Base-by-base conservation (phyloP, 1,284 basidiomycete species). In the Leccinum laetum region DNA sequence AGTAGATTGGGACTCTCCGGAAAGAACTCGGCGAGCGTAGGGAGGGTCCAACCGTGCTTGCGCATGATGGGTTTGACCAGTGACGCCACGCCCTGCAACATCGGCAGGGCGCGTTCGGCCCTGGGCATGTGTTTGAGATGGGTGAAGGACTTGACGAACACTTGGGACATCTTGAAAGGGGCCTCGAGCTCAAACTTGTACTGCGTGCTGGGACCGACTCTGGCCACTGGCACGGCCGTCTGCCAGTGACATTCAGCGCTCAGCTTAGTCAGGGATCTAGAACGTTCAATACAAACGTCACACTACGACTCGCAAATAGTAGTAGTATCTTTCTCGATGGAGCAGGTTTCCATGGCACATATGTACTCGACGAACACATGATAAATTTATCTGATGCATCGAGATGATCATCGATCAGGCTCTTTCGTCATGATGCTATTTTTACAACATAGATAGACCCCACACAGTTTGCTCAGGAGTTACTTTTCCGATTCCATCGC, bases 51-150 rank as follows among this genome's bases (percentile, higher is more conserved):
- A 6, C 79, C 79, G 69, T 90, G 89, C 70, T 90, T 93, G 66
- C 87, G 81, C 94, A 96, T 96, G 70, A 96, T 93, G 4, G 94
- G 94, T 75, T 95, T 95, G 57, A 95, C 93, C 61, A 93, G 82
- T 14, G 90, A 90, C 0, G 92, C 91, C 37, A 93, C 83, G 69
- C 86, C 85, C 73, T 94, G 87, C 35, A 96, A 82, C 67, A 92
- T 80, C 14, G 80, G 72, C 37, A 91, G 79, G 26, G 91, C 90
- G 55, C 83, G 81, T 66, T 89, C 84, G 52, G 85, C 83, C 69
- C 84, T 83, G 60, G 86, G 86, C 69, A 81, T 82, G 66, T 84
- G 84, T 66, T 86, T 89, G 66, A 93, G 82, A 75, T 91, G 86
- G 35, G 88, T 87, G 68, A 89, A 88, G 0, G 87, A 84, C 70